Percentiles rank a stretch among this genome's conserved stretches.
Evolutionary conservation across 805 yeast genomes (phyloP).

Genomic region (Yamadazyma endophytica): DNA sequence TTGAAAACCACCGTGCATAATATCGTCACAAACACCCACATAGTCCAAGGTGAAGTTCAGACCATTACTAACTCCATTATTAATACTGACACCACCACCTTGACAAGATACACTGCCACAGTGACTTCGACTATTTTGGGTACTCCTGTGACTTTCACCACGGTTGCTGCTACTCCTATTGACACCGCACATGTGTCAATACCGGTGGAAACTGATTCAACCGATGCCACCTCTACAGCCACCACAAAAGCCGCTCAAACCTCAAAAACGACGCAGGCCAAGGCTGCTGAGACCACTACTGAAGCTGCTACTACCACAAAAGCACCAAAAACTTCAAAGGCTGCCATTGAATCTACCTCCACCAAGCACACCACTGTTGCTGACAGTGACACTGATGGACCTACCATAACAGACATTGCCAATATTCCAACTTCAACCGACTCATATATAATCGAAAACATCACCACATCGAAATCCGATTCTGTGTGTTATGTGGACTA

Average conservation of each 20-base stretch:
- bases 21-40: slow-evolving; percentile 27
- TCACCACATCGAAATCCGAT: slow-evolving; percentile 24
- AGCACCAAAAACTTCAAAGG: slow-evolving; percentile 5
- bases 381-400: slow-evolving; percentile 12
- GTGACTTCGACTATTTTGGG: slow-evolving; percentile 41
- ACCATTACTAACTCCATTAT: slow-evolving; percentile 26
- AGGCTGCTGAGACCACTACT: slow-evolving; percentile 4
- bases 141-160: slow-evolving; percentile 30
- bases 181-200: slow-evolving; percentile 11
- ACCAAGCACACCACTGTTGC: slow-evolving; percentile 9
- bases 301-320: slow-evolving; percentile 5
- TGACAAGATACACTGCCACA: slow-evolving; percentile 41
- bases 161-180: slow-evolving; percentile 30
- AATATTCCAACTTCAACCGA: slow-evolving; percentile 21
- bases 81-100: slow-evolving; percentile 31
- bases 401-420: slow-evolving; percentile 25
- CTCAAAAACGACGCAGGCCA: slow-evolving; percentile 2
- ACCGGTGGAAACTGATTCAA: slow-evolving; percentile 8
- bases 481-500: slow-evolving; percentile 34
- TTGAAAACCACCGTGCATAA: slow-evolving; percentile 33
- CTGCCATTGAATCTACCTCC: slow-evolving; percentile 8
- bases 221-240: slow-evolving; percentile 6
- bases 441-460: slow-evolving; percentile 31
- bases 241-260: slow-evolving; percentile 11
- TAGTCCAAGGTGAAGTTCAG: slow-evolving; percentile 25